These are phyloP conservation scores for Heliamphora pulchella DNA, from an alignment of 179 eudicot genomes.

Conservation along the genomic window DNA sequence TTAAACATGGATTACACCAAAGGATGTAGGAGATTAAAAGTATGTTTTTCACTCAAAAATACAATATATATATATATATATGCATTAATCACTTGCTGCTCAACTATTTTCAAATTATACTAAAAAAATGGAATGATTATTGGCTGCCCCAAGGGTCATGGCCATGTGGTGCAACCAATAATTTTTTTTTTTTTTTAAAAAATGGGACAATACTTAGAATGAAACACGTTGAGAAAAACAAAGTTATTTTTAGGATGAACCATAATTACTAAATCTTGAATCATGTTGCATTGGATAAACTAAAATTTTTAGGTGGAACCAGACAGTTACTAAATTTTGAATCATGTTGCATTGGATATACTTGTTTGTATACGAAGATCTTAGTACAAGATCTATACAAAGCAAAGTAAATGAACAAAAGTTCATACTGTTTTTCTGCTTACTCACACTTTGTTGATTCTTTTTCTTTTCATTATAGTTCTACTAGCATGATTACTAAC, in stretches of 20 bases:
- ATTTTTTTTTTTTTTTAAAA: no score
- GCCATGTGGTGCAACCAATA: no score
- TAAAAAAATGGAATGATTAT: not conserved
- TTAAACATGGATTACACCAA: not conserved
- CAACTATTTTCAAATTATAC: not conserved
- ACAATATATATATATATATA: not conserved
- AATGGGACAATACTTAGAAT: not conserved
- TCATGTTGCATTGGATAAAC: not conserved
- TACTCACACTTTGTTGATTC: not conserved
- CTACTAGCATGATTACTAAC: not conserved
- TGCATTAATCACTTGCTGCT: not conserved
- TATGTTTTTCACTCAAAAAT: not conserved
- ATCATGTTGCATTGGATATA: not conserved
- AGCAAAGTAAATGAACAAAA: not conserved
- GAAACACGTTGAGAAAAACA: no score
- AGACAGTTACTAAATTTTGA: not conserved
- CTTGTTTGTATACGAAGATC: not conserved
- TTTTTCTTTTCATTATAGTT: not conserved
- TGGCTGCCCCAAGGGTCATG: not conserved
- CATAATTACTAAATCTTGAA: not conserved
- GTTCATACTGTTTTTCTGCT: not conserved
- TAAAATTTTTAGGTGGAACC: not conserved
- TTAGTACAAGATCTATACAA: not conserved
- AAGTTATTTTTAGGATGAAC: not conserved
- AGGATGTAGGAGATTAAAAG: not conserved